Percentiles rank a stretch among this genome's conserved stretches.
Conservation (phyloP, 2,329 filamentous ascomycete genomes). For the Thielaviopsis punctulata region DNA sequence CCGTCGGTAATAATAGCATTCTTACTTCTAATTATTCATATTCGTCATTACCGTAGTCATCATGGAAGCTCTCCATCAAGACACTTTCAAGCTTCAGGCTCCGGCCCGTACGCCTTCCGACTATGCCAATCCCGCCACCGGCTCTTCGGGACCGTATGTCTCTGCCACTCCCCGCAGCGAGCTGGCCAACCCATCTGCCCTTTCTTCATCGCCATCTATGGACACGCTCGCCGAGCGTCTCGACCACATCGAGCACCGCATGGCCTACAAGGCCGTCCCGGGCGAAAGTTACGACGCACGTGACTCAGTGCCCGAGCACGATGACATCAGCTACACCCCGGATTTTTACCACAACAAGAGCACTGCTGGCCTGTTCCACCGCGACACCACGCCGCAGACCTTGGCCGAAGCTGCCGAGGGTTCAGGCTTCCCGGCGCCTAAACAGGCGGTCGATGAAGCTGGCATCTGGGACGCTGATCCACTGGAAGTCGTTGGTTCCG, state of each 20-base stretch:
- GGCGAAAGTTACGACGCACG: not conserved
- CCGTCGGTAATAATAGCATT: too few relatives aligned
- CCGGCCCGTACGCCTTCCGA: slow-evolving; percentile 5
- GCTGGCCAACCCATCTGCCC: not conserved
- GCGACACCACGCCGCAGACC: not conserved
- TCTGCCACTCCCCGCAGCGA: slow-evolving; percentile 2
- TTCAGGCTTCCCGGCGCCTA: not conserved
- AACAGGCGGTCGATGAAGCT: not conserved
- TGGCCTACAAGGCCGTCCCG: not conserved
- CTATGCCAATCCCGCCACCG: not conserved
- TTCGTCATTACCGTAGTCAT: too few relatives aligned
- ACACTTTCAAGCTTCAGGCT: slow-evolving; percentile 9
- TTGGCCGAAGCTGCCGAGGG: not conserved
- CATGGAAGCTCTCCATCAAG: slow-evolving; percentile 10
- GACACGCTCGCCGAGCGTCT: slow-evolving; percentile 1
- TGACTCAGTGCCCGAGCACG: not conserved
- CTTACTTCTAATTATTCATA: too few relatives aligned
- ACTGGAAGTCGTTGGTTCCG: slow-evolving; percentile 2
- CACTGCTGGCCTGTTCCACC: not conserved
- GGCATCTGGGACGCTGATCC: slow-evolving; percentile 10
- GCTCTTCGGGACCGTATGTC: not conserved
- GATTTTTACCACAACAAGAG: not conserved
- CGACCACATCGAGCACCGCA: slow-evolving; percentile 2
- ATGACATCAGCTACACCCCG: not conserved
- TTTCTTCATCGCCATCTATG: not conserved